Base-by-base conservation (phyloP, 2,329 filamentous ascomycete species). In the Phialophora verrucosa region DNA sequence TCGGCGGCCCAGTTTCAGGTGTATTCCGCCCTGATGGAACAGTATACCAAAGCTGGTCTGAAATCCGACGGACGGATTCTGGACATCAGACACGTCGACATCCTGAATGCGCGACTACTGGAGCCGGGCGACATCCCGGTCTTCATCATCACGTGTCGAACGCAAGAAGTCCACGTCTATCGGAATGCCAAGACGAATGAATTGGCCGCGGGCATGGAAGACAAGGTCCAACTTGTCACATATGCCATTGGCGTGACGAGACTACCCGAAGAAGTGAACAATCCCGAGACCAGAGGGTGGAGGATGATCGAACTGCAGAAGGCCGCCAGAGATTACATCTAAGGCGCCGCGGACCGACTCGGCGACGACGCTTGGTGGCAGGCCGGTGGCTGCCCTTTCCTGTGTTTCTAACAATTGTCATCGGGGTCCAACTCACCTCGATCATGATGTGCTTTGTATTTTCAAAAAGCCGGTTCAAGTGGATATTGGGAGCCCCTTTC, bases 221-320 rank as follows among this genome's bases (percentile, higher is more conserved):
- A 99, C 81, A 96, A 93, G 82, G 95, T 99, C 27, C 95, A 99
- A 81, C 89, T 97, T 73, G 95, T 99, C 72, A 98, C 95, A 1
- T 99, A 99, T 76, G 95, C 94, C 70, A 98, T 99, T 73, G 95
- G 95, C 74, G 91, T 99, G 67, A 99, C 95, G 3, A 86, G 95
- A 71, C 88, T 96, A 67, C 90, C 95, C 1, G 95, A 99, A 77
- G 95, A 99, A 73, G 94, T 98, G 72, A 94, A 90, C 83, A 98
- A 99, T 79, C 91, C 93, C 1, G 95, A 99, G 82, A 99, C 95
- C 11, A 87, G 93, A 76, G 95, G 95, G 35, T 99, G 95, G 95
- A 90, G 94, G 75, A 83, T 99, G 78, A 98, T 99, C 76, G 95
- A 99, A 83, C 88, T 99, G 83, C 95, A 99, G 80, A 99, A 99